Percentiles rank a stretch among this genome's conserved stretches.
Evolutionary conservation across 116 monocot genomes (phyloP).

Genomic region (Phalaenopsis hybrid): DNA sequence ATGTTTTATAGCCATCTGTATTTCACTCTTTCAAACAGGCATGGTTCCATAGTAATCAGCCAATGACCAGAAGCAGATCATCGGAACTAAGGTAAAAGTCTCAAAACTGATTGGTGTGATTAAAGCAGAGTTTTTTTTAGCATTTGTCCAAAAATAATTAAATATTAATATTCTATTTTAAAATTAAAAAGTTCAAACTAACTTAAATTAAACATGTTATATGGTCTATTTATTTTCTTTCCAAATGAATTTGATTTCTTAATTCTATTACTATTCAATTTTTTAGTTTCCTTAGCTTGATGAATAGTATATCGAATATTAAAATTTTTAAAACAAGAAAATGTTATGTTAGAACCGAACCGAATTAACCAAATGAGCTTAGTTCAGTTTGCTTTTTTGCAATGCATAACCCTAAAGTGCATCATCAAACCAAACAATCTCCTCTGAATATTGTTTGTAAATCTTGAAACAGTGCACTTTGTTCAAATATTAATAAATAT

Average conservation of each 20-base stretch:
- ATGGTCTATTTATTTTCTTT: too few species aligned
- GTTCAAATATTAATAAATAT: not conserved
- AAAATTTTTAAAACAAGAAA: too few species aligned
- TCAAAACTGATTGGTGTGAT: not conserved
- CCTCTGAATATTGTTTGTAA: not conserved
- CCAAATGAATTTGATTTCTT: too few species aligned
- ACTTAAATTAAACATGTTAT: too few species aligned
- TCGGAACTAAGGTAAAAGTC: slow-evolving; percentile 40
- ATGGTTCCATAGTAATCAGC: slow-evolving; percentile 59
- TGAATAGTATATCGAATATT: too few species aligned
- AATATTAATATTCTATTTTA: too few species aligned
- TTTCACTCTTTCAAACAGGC: slow-evolving; percentile 27
- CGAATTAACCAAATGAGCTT: too few species aligned
- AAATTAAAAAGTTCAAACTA: too few species aligned
- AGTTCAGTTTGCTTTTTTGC: too few species aligned
- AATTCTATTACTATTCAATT: too few species aligned
- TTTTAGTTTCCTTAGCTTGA: too few species aligned
- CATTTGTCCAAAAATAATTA: not conserved
- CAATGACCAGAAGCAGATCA: slow-evolving; percentile 65
- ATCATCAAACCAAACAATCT: not conserved
- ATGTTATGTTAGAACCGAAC: too few species aligned
- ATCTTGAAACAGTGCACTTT: not conserved
- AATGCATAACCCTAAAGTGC: not conserved
- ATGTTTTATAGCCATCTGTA: slow-evolving; percentile 3
- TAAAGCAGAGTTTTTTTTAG: not conserved